Evolutionary conservation across 2,329 filamentous ascomycete species (phyloP).

Genomic region (Calonectria ilicicola): DNA sequence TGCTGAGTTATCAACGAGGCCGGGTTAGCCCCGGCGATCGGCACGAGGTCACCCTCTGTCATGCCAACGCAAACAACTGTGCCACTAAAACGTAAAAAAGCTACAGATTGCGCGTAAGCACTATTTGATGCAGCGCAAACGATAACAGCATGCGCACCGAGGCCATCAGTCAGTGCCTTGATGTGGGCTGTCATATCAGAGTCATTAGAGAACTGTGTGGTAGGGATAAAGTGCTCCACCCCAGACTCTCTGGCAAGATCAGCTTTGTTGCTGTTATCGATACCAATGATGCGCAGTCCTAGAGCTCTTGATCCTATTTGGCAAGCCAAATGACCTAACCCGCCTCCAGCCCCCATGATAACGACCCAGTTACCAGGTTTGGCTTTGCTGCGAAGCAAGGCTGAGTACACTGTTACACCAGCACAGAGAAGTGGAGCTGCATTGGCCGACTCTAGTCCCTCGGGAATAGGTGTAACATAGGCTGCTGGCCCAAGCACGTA

Average conservation of each 20-base stretch:
- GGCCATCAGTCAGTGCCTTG: neutral
- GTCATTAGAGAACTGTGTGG: neutral
- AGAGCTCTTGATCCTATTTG: neutral
- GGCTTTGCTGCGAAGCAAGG: neutral
- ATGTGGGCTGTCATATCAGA: neutral
- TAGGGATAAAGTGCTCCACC: neutral
- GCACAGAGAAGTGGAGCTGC: neutral
- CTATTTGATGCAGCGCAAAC: neutral
- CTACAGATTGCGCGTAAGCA: neutral
- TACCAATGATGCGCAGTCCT: neutral
- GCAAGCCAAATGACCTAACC: neutral
- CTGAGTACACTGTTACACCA: neutral
- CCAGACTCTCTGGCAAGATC: neutral
- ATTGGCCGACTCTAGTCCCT: neutral
- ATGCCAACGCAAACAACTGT: conserved; percentile 2
- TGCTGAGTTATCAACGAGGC: neutral
- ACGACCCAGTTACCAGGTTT: neutral
- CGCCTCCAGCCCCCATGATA: neutral
- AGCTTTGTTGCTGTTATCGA: neutral
- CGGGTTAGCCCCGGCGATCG: neutral
- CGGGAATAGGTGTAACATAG: conserved; percentile 7
- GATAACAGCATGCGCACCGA: neutral
- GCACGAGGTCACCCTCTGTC: neutral
- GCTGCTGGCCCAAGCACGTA: neutral
- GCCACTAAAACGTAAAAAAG: neutral